Conservation (phyloP, 192 early-diverging fungal genomes). For the Mortierella antarctica region DNA sequence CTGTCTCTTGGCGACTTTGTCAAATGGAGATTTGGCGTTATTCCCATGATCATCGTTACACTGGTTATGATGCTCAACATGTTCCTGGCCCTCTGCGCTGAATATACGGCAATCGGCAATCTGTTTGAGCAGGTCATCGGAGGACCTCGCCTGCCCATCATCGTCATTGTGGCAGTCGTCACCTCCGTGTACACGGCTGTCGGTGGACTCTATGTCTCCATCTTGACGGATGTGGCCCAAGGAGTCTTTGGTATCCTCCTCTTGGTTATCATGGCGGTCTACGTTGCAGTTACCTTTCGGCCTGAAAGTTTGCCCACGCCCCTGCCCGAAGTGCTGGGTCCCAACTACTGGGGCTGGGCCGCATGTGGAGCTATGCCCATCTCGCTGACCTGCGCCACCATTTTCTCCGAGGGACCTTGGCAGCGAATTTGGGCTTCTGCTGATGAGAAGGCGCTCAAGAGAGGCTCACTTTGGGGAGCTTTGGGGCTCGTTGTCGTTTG, state of each 20-base stretch:
- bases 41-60: slow-evolving; percentile 62
- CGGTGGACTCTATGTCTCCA: slow-evolving; percentile 69
- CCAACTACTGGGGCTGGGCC: slow-evolving; percentile 73
- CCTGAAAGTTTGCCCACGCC: slow-evolving; percentile 57
- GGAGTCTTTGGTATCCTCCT: slow-evolving; percentile 63
- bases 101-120: slow-evolving; percentile 70
- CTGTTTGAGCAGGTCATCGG: slow-evolving; percentile 65
- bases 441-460: slow-evolving; percentile 64
- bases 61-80: slow-evolving; percentile 66
- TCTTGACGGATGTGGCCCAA: slow-evolving; percentile 73
- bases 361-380: slow-evolving; percentile 67
- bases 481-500: slow-evolving; percentile 62
- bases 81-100: slow-evolving; percentile 69
- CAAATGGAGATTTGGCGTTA: slow-evolving; percentile 67
- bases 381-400: slow-evolving; percentile 68
- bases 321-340: slow-evolving; percentile 58
- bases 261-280: slow-evolving; percentile 62
- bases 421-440: slow-evolving; percentile 75
- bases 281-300: slow-evolving; percentile 62
- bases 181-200: slow-evolving; percentile 73
- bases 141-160: slow-evolving; percentile 61
- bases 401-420: slow-evolving; percentile 79
- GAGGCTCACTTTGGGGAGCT: slow-evolving; percentile 64
- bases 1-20: slow-evolving; percentile 74
- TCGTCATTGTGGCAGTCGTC: slow-evolving; percentile 68